Evolutionary conservation across 1,284 basidiomycete genomes (phyloP).

Genomic region (Takashimella koratensis): DNA sequence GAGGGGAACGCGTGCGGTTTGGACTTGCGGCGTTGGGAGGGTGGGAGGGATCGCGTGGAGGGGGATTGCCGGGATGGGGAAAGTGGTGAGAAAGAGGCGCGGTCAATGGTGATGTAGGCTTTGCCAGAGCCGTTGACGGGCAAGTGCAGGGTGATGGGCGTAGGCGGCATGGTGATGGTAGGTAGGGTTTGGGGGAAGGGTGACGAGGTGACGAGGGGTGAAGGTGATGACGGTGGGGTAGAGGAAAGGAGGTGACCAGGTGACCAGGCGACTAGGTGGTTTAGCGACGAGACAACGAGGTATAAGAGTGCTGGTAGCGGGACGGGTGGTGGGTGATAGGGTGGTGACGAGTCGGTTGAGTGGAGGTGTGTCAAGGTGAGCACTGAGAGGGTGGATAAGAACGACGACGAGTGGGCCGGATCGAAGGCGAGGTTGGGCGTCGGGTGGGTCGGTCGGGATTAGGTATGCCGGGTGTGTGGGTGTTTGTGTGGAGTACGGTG

Average conservation of each 20-base stretch:
- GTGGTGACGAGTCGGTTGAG: not conserved
- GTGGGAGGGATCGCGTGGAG: constrained; percentile 3
- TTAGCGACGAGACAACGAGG: not conserved
- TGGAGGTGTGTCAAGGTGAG: no score
- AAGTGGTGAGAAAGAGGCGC: constrained; percentile 6
- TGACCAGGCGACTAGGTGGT: no score
- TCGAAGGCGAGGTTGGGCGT: no score
- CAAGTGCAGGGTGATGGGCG: constrained; percentile 14
- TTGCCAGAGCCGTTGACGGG: not conserved
- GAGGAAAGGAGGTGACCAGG: not conserved
- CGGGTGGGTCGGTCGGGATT: no score
- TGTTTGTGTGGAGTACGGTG: no score
- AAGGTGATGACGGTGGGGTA: not conserved
- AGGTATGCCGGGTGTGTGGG: no score
- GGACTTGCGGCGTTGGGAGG: constrained; percentile 16
- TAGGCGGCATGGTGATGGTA: constrained; percentile 22
- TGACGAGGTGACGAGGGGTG: not conserved
- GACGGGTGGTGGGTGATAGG: not conserved
- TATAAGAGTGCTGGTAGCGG: no score
- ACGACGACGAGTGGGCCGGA: no score
- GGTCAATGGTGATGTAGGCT: constrained; percentile 8
- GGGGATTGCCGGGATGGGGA: not conserved
- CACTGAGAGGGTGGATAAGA: no score
- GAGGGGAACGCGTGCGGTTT: no score
- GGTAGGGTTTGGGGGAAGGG: no score